Conservation (phyloP, 225 moss, liverwort and hornwort species). For the Bryoerythrophyllum caledonicum region DNA sequence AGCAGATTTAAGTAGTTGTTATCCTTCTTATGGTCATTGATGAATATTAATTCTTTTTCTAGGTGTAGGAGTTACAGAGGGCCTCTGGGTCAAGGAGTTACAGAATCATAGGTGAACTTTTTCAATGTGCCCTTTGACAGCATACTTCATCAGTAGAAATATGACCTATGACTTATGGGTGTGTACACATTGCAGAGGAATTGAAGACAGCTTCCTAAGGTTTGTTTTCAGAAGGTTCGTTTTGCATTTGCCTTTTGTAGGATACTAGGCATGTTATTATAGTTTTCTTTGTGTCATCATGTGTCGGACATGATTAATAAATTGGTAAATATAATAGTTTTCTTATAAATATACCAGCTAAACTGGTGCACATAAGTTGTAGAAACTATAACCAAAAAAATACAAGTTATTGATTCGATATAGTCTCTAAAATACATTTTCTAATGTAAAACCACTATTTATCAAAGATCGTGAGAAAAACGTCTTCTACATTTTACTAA, state of each 20-base stretch:
- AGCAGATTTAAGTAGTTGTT: conserved; percentile 8
- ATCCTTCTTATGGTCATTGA: conserved; percentile 6
- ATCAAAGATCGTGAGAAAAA: too few relatives aligned
- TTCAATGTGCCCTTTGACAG: neutral
- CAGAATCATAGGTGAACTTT: neutral
- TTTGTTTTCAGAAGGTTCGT: neutral
- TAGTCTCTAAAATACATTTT: too few relatives aligned
- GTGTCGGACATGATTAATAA: neutral
- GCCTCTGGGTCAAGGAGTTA: neutral
- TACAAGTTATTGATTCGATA: too few relatives aligned
- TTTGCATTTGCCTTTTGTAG: neutral
- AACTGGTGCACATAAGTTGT: too few relatives aligned
- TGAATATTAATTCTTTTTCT: conserved; percentile 16
- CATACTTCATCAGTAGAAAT: neutral
- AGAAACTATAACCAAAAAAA: too few relatives aligned
- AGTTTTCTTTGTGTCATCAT: too few relatives aligned
- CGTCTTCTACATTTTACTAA: too few relatives aligned
- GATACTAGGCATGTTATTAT: neutral
- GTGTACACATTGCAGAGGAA: neutral
- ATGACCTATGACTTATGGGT: neutral
- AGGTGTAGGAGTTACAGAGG: neutral
- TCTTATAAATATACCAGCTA: too few relatives aligned
- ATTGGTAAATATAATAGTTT: too few relatives aligned
- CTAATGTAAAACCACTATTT: too few relatives aligned
- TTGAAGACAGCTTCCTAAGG: neutral